These are phyloP conservation scores for Copromyces sp. DNA, from an alignment of 495 filamentous ascomycete species.

Conservation along the genomic window DNA sequence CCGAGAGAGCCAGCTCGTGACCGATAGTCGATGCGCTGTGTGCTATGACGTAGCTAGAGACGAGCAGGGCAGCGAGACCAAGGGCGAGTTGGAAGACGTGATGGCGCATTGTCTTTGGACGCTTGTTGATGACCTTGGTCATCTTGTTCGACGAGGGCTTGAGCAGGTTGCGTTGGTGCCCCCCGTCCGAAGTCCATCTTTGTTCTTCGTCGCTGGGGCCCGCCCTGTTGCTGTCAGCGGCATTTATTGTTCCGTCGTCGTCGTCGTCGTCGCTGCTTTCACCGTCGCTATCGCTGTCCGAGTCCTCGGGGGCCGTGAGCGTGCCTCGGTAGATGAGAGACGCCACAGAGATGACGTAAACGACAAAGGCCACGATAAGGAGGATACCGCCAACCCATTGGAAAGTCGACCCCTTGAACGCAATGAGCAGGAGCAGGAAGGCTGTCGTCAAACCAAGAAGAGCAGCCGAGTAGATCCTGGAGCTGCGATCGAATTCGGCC, in stretches of 20 bases:
- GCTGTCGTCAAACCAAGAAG: conserved; percentile 29
- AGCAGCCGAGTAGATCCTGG: conserved; percentile 37
- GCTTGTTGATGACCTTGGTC: neutral
- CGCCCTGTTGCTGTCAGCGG: conserved; percentile 28
- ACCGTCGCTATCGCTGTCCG: conserved; percentile 16
- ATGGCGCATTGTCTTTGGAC: conserved; percentile 15
- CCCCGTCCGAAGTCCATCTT: neutral
- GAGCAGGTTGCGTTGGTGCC: neutral
- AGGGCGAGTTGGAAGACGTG: conserved; percentile 38
- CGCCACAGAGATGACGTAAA: conserved; percentile 39
- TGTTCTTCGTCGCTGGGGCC: conserved; percentile 1
- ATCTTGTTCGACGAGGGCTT: neutral
- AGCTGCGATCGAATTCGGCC: conserved; percentile 33
- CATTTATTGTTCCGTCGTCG: neutral
- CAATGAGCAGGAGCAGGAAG: conserved; percentile 24
- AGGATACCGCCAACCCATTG: conserved; percentile 24
- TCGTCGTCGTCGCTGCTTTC: conserved; percentile 19
- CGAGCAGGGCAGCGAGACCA: conserved; percentile 36
- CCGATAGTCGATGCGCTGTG: conserved; percentile 30
- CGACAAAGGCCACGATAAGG: conserved; percentile 32
- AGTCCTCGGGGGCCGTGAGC: conserved; percentile 25
- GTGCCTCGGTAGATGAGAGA: conserved; percentile 38
- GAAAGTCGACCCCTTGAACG: conserved; percentile 6
- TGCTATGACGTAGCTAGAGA: conserved; percentile 41
- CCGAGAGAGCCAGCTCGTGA: conserved; percentile 32